Conservation (phyloP, 2,329 filamentous ascomycete species). For the Curvularia spicifera region DNA sequence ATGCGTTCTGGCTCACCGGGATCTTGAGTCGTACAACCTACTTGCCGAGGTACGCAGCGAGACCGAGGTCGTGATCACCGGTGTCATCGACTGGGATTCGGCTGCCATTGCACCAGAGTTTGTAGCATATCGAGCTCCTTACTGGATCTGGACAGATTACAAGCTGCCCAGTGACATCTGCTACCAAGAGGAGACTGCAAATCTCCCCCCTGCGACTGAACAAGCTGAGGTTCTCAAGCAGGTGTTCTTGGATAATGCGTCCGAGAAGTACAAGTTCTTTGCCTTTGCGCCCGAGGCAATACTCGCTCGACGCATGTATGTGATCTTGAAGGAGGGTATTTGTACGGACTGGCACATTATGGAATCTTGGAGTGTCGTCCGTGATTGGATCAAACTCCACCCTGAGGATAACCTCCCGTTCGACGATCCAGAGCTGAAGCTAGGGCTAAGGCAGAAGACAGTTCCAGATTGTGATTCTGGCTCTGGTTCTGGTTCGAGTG, state of each 20-base stretch:
- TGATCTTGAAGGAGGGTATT: neutral
- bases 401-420: neutral
- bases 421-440: no score
- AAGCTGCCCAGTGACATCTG: neutral
- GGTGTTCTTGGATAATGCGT: neutral
- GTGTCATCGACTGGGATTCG: slow-evolving; percentile 40
- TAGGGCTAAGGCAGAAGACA: no score
- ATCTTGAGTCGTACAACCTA: neutral
- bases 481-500: neutral
- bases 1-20: neutral
- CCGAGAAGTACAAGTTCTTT: neutral
- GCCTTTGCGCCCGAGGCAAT: neutral
- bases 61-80: neutral
- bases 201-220: neutral
- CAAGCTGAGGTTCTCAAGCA: neutral
- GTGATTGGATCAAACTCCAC: neutral
- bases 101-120: slow-evolving; percentile 43
- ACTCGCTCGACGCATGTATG: neutral
- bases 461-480: neutral
- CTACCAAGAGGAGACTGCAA: neutral
- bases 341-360: neutral
- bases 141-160: slow-evolving; percentile 38
- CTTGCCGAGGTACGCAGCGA: neutral
- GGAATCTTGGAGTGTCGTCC: neutral
- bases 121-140: slow-evolving; percentile 39